Conservation (phyloP, 73 alveolate genomes). For the Paramecium sonneborni region DNA sequence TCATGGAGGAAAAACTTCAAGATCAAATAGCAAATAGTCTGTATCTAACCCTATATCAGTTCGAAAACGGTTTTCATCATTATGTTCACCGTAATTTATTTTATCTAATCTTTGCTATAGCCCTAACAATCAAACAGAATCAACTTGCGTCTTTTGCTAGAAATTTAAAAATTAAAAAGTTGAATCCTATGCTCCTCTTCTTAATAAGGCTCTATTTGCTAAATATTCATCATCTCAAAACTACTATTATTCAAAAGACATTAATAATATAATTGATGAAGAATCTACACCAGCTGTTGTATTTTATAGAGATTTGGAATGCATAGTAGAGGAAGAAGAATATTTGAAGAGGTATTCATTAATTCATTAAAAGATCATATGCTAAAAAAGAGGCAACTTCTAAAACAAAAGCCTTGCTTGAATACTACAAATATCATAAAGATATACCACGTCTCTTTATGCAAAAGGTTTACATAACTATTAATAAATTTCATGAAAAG, state of each 20-base stretch:
- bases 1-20: not conserved
- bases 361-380: not conserved
- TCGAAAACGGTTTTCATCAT: slow-evolving; percentile 14
- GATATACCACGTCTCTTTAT: slow-evolving; percentile 66
- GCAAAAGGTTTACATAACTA: slow-evolving; percentile 48
- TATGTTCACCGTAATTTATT: slow-evolving; percentile 4
- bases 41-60: not conserved
- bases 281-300: slow-evolving; percentile 61
- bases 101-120: not conserved
- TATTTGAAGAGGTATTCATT: slow-evolving; percentile 49
- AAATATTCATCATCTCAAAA: slow-evolving; percentile 66
- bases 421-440: slow-evolving; percentile 63
- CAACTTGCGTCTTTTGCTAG: slow-evolving; percentile 31
- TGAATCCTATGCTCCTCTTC: slow-evolving; percentile 38
- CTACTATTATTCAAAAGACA: slow-evolving; percentile 67
- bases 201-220: slow-evolving; percentile 59
- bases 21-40: slow-evolving; percentile 38
- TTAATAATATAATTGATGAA: slow-evolving; percentile 62
- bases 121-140: not conserved
- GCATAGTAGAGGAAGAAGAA: slow-evolving; percentile 58
- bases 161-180: not conserved
- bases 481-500: slow-evolving; percentile 61
- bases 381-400: not conserved
- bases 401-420: slow-evolving; percentile 40
- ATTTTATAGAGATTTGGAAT: slow-evolving; percentile 57